A percentile compares a stretch with the other conserved stretches of the same genome.
Evolutionary conservation across 225 moss, liverwort and hornwort genomes (phyloP).

Genomic region (Polytrichum formosum): DNA sequence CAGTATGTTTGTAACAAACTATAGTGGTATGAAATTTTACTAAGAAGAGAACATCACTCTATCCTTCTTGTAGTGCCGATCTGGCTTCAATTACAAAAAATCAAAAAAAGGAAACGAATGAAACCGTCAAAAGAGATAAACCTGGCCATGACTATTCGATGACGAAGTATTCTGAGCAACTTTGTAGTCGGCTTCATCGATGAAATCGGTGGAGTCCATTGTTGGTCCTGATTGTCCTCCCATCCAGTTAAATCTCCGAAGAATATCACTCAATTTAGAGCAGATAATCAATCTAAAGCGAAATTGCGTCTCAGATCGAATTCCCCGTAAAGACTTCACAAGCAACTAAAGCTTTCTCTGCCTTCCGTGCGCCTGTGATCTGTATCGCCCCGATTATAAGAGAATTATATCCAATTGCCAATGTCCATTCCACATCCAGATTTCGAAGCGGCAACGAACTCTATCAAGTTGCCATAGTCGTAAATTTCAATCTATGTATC

Average conservation of each 20-base stretch:
- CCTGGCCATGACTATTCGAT: conserved; percentile 21
- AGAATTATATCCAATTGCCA: too few relatives aligned
- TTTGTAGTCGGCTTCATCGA: conserved; percentile 40
- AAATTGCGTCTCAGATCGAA: too few relatives aligned
- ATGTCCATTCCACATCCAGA: too few relatives aligned
- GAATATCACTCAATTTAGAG: not conserved
- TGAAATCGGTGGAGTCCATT: conserved; percentile 37
- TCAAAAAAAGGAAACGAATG: not conserved
- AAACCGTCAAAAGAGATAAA: conserved; percentile 2
- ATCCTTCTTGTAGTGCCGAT: not conserved
- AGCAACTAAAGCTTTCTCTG: too few relatives aligned
- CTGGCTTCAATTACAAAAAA: not conserved
- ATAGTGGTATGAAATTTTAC: not conserved
- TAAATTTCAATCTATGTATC: too few relatives aligned
- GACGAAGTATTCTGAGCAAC: conserved; percentile 19
- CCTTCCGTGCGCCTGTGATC: too few relatives aligned
- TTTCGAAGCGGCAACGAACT: too few relatives aligned
- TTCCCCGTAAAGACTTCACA: too few relatives aligned
- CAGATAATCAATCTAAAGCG: too few relatives aligned
- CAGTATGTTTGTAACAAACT: not conserved
- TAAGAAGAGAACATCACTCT: not conserved
- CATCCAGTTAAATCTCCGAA: conserved; percentile 20
- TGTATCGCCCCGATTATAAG: too few relatives aligned
- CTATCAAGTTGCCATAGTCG: too few relatives aligned
- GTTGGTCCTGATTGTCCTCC: conserved; percentile 60